Conservation (phyloP, 805 yeast genomes). For the Monosporozyma unispora region DNA sequence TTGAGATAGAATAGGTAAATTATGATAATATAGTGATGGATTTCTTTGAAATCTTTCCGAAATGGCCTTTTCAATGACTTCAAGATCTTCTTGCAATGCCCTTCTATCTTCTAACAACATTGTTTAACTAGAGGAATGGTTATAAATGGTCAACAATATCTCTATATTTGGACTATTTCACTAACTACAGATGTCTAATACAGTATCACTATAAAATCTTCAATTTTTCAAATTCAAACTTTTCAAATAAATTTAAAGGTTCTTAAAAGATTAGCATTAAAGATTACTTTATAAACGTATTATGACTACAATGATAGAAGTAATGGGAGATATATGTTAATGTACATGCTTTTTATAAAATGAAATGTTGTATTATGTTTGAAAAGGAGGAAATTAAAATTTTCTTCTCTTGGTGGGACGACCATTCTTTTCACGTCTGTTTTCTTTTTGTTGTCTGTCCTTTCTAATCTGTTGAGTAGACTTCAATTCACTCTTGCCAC, state of each 20-base stretch:
- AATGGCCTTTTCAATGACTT: constrained; percentile 60
- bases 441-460: constrained; percentile 57
- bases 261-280: not conserved
- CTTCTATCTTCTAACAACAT: constrained; percentile 31
- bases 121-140: not conserved
- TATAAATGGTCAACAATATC: not conserved
- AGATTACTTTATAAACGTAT: not conserved
- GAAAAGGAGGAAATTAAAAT: constrained; percentile 7
- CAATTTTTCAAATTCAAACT: not conserved
- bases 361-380: not conserved
- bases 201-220: not conserved
- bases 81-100: constrained; percentile 50
- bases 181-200: no score
- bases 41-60: constrained; percentile 52
- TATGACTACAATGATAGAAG: not conserved
- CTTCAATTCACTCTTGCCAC: constrained; percentile 44
- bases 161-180: no score
- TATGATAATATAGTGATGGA: constrained; percentile 43
- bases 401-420: constrained; percentile 42
- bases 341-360: not conserved
- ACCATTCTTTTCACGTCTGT: constrained; percentile 76
- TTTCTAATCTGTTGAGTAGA: constrained; percentile 72
- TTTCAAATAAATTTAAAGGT: not conserved
- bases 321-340: not conserved
- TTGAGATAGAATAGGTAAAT: constrained; percentile 8